phyloP scores from a whole-genome alignment of 805 yeast genomes.

The Candida maltosa region DNA sequence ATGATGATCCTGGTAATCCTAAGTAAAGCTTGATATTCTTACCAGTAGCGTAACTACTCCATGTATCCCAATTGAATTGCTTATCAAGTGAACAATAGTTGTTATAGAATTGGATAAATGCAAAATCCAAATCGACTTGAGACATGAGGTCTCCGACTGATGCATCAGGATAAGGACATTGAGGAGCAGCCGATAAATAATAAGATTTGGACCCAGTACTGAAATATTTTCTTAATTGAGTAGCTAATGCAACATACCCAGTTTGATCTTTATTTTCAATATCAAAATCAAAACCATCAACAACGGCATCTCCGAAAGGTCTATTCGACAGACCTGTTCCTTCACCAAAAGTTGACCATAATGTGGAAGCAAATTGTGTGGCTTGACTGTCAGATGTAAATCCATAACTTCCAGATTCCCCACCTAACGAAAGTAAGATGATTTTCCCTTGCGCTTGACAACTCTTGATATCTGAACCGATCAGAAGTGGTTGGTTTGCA shows the following conservation, averaged over 20 bases:
- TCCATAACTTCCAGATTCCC: conserved; percentile 40
- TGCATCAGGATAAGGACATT: conserved; percentile 83
- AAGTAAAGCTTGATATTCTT: conserved; percentile 63
- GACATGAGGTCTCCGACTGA: conserved; percentile 26
- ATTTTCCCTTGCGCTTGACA: conserved; percentile 76
- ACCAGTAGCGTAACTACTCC: conserved; percentile 70
- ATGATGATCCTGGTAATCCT: conserved; percentile 65
- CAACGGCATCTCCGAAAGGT: conserved; percentile 26
- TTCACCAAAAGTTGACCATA: conserved; percentile 35
- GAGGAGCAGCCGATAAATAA: conserved; percentile 88
- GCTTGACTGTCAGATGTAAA: conserved; percentile 54
- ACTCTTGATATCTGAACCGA: conserved; percentile 58
- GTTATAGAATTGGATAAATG: conserved; percentile 87
- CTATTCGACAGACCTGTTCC: conserved; percentile 15
- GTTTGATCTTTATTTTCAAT: conserved; percentile 21
- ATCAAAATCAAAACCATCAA: conserved; percentile 35
- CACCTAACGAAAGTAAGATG: conserved; percentile 67
- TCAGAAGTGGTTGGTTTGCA: conserved; percentile 18
- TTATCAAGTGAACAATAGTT: conserved; percentile 62
- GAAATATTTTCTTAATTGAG: conserved; percentile 19
- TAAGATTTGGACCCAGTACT: conserved; percentile 41
- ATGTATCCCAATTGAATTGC: conserved; percentile 63
- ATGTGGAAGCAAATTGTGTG: conserved; percentile 41
- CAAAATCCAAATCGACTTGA: conserved; percentile 70
- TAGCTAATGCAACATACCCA: conserved; percentile 27